Evolutionary conservation across 306 rosid species (phyloP).

Genomic region (Bauhinia variegata): DNA sequence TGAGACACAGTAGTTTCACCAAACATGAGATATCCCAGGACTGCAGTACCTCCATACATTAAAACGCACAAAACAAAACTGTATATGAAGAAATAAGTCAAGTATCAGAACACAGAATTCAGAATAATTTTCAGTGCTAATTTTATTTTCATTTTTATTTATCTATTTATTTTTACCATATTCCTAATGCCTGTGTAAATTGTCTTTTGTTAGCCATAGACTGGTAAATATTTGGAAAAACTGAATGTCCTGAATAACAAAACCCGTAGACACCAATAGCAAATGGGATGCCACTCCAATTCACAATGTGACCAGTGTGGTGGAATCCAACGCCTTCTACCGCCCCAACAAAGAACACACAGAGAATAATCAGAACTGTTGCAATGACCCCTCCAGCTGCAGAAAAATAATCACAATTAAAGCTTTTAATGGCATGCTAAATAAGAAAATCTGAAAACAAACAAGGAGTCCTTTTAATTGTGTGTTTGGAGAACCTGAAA

Average conservation of each 20-base stretch:
- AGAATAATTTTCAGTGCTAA: no score
- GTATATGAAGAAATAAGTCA: constrained; percentile 33
- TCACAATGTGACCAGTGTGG: constrained; percentile 48
- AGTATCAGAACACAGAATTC: background rate
- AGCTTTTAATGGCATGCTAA: constrained; percentile 19
- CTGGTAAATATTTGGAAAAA: constrained; percentile 80
- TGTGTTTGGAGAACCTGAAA: constrained; percentile 62
- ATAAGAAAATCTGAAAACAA: constrained; percentile 1
- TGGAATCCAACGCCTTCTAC: constrained; percentile 62
- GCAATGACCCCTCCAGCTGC: constrained; percentile 81
- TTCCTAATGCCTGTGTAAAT: constrained; percentile 54
- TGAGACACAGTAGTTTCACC: constrained; percentile 69
- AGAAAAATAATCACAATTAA: constrained; percentile 29
- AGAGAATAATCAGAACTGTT: constrained; percentile 51
- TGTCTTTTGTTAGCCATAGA: constrained; percentile 79
- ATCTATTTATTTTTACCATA: constrained; percentile 41
- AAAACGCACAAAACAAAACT: constrained; percentile 64
- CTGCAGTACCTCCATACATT: constrained; percentile 64
- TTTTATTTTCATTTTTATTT: no score
- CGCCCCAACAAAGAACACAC: constrained; percentile 64
- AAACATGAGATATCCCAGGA: constrained; percentile 74
- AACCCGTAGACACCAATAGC: constrained; percentile 81
- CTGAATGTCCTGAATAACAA: constrained; percentile 82
- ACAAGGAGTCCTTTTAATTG: constrained; percentile 1
- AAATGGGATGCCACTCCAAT: constrained; percentile 77